Evolutionary conservation across 805 yeast species (phyloP).

Genomic region (Lachancea lanzarotensis): DNA sequence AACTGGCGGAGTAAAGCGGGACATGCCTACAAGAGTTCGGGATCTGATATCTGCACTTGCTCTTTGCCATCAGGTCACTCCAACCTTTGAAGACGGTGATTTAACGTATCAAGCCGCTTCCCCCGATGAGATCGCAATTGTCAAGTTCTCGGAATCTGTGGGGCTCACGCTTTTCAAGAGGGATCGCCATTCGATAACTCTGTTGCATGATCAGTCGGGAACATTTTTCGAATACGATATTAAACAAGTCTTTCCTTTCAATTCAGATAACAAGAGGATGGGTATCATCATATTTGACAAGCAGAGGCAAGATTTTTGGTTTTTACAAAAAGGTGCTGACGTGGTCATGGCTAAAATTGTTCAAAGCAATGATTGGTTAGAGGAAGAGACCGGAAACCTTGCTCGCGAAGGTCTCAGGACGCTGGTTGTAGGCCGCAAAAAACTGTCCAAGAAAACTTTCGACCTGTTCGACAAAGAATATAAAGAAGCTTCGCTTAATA

Average conservation of each 20-base stretch:
- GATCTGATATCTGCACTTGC: conserved; percentile 80
- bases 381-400: conserved; percentile 96
- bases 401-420: conserved; percentile 98
- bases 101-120: conserved; percentile 93
- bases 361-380: conserved; percentile 87
- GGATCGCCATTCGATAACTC: conserved; percentile 68
- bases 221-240: conserved; percentile 54
- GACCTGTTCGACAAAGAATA: conserved; percentile 60
- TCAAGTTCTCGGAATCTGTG: conserved; percentile 78
- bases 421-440: conserved; percentile 85
- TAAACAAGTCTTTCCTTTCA: conserved; percentile 85
- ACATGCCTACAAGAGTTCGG: conserved; percentile 66
- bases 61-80: conserved; percentile 96
- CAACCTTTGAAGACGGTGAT: conserved; percentile 72
- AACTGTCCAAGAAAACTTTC: conserved; percentile 46
- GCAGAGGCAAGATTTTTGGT: conserved; percentile 67
- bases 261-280: conserved; percentile 94
- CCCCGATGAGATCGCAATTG: conserved; percentile 97
- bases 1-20: conserved; percentile 45
- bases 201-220: conserved; percentile 57
- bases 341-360: conserved; percentile 85
- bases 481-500: conserved; percentile 65
- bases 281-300: conserved; percentile 72
- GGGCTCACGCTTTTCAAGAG: conserved; percentile 77
- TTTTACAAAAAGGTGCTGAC: conserved; percentile 93